phyloP scores from a whole-genome alignment of 1,284 basidiomycete species.

The Moniliophthora roreri region DNA sequence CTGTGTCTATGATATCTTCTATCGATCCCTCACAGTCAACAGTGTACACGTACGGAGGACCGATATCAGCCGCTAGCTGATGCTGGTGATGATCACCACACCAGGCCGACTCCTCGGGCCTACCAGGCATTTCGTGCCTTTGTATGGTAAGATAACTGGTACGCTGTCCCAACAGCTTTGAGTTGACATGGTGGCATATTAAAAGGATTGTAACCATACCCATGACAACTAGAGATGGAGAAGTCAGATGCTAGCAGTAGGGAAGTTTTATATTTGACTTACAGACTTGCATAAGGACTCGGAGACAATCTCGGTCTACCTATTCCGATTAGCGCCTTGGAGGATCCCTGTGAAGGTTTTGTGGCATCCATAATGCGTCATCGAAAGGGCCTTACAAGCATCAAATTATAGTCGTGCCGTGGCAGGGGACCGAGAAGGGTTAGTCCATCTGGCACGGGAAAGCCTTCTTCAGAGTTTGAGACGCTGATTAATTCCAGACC shows the following conservation, averaged over 20 bases:
- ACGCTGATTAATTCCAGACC: neutral
- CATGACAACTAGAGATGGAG: neutral
- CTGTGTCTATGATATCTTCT: constrained; percentile 5
- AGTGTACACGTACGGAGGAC: constrained; percentile 8
- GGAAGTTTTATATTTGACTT: neutral
- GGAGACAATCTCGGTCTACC: constrained; percentile 4
- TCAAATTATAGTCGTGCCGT: constrained; percentile 4
- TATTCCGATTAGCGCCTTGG: constrained; percentile 7
- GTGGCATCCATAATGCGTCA: neutral
- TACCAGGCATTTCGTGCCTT: constrained; percentile 2
- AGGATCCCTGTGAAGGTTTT: neutral
- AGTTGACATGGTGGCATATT: no score
- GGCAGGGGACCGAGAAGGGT: constrained; percentile 1
- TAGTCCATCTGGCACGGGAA: constrained; percentile 1
- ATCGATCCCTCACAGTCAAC: constrained; percentile 3
- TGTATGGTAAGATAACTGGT: constrained; percentile 6
- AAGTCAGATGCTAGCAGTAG: no score
- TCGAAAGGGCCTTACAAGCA: neutral
- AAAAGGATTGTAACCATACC: neutral
- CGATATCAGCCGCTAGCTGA: neutral
- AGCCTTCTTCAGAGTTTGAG: constrained; percentile 5
- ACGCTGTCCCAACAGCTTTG: neutral
- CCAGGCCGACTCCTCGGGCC: constrained; percentile 1
- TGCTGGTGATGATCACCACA: constrained; percentile 8
- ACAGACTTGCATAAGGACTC: constrained; percentile 8